A percentile compares a stretch with the other conserved stretches of the same genome.
phyloP scores from a whole-genome alignment of 140 eudicot genomes.

The Eryngium alpinum region DNA sequence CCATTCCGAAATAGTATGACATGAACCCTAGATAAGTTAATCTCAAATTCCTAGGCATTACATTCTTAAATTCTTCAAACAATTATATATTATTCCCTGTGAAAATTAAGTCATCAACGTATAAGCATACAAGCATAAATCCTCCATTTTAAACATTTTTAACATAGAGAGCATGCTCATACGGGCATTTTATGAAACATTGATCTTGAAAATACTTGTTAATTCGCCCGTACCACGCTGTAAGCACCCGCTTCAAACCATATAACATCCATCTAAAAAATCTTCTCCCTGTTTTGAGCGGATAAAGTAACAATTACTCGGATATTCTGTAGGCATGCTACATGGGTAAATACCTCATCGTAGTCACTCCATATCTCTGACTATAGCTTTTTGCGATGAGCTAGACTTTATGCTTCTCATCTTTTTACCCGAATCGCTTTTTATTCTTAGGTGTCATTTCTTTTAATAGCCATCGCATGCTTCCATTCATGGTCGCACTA shows the following conservation, averaged over 20 bases:
- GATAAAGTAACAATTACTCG: neutral
- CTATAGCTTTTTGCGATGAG: neutral
- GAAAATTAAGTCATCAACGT: no score
- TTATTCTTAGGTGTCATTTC: neutral
- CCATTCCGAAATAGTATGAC: no score
- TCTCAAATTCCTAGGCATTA: neutral
- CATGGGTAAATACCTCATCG: neutral
- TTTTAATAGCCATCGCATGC: neutral
- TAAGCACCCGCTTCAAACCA: neutral
- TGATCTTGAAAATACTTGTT: neutral
- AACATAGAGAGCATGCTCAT: neutral
- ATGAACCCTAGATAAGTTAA: no score
- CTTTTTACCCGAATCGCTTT: neutral
- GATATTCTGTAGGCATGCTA: no score
- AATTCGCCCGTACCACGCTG: neutral
- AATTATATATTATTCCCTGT: neutral
- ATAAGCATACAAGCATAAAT: neutral
- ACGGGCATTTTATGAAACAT: neutral
- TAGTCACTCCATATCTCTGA: neutral
- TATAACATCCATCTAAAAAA: no score
- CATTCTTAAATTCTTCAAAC: neutral
- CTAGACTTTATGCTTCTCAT: neutral
- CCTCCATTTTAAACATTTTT: neutral
- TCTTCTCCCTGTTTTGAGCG: neutral
- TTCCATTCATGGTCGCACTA: no score